phyloP scores from a whole-genome alignment of 176 grass and related monocot genomes.

The Urochloa ruziziensis region DNA sequence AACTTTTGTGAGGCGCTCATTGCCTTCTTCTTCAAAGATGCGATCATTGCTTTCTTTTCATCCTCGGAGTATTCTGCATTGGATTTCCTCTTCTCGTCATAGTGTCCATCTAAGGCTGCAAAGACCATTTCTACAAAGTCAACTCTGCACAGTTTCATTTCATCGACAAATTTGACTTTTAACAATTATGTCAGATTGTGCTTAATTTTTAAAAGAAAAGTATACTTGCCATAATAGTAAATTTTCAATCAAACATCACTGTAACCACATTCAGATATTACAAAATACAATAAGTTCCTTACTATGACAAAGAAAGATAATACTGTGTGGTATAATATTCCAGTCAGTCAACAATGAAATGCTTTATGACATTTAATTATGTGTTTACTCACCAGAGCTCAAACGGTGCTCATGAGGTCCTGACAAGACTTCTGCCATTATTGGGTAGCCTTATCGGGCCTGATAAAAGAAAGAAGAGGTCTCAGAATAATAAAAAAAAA shows the following conservation, averaged over 20 bases:
- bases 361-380: neutral
- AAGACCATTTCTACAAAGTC: neutral
- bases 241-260: neutral
- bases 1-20: conserved; percentile 70
- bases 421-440: conserved; percentile 83
- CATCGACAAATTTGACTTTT: neutral
- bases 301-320: neutral
- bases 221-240: neutral
- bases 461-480: conserved; percentile 34
- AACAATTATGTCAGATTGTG: neutral
- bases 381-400: conserved; percentile 42
- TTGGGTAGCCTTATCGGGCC: conserved; percentile 39
- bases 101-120: conserved; percentile 40
- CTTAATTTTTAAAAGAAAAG: no score
- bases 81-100: conserved; percentile 78
- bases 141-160: neutral
- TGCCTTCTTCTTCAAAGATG: conserved; percentile 72
- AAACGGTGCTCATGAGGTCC: conserved; percentile 53
- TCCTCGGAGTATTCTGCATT: conserved; percentile 79
- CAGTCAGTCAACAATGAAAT: neutral
- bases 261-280: neutral
- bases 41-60: conserved; percentile 65
- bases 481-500: neutral
- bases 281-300: neutral
- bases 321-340: neutral